phyloP scores from a whole-genome alignment of 1,284 basidiomycete genomes.

The Leccinum colubrinum region DNA sequence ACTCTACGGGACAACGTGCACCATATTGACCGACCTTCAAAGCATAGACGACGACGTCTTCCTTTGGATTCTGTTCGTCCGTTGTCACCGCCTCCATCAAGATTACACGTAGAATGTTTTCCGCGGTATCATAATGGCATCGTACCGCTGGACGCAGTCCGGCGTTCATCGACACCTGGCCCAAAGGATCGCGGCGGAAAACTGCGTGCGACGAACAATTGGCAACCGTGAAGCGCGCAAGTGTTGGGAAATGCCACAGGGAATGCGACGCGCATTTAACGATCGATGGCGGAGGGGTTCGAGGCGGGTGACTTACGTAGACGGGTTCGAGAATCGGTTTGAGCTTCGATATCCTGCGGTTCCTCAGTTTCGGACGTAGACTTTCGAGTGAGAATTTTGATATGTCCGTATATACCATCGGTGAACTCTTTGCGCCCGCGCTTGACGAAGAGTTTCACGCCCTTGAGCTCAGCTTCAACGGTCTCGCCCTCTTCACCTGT shows the following conservation, averaged over 20 bases:
- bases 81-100: constrained; percentile 44
- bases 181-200: constrained; percentile 64
- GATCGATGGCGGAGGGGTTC: constrained; percentile 19
- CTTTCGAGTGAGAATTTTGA: constrained; percentile 52
- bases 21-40: constrained; percentile 34
- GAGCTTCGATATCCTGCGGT: constrained; percentile 2
- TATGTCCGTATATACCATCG: constrained; percentile 56
- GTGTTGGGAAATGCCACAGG: constrained; percentile 5
- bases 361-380: neutral
- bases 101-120: constrained; percentile 54
- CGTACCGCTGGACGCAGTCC: constrained; percentile 50
- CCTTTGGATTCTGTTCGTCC: constrained; percentile 19
- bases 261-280: constrained; percentile 18
- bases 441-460: constrained; percentile 58
- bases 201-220: constrained; percentile 36
- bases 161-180: constrained; percentile 67
- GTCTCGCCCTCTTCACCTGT: constrained; percentile 68
- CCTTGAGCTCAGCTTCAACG: constrained; percentile 52
- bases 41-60: constrained; percentile 38
- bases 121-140: constrained; percentile 54
- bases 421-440: constrained; percentile 57
- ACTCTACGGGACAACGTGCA: neutral
- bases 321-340: constrained; percentile 24
- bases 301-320: constrained; percentile 32
- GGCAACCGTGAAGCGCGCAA: neutral